Conservation (phyloP, 805 yeast species). For the Saturnispora mendoncae region DNA sequence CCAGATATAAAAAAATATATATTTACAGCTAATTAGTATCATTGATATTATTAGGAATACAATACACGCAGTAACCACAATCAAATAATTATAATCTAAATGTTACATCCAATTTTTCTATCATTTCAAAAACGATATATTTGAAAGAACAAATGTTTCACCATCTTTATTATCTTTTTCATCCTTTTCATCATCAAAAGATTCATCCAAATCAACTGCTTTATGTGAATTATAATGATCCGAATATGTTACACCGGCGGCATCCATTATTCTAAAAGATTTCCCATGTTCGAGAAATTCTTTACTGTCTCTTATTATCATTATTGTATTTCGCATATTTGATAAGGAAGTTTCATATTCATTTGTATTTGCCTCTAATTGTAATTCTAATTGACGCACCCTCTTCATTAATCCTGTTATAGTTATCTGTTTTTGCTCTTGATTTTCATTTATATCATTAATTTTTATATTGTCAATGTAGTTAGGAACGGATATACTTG, state of each 20-base stretch:
- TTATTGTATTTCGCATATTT: conserved; percentile 17
- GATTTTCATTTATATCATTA: conserved; percentile 1
- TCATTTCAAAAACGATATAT: conserved; percentile 11
- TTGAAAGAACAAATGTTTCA: conserved; percentile 12
- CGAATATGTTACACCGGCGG: conserved; percentile 4
- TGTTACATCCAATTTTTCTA: not conserved
- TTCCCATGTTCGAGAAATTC: conserved; percentile 12
- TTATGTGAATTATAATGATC: too few species aligned
- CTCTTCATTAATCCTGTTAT: conserved; percentile 6
- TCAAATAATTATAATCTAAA: too few species aligned
- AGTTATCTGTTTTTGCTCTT: conserved; percentile 7
- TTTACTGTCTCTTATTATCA: conserved; percentile 17
- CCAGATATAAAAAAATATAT: too few species aligned
- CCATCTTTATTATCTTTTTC: conserved; percentile 8
- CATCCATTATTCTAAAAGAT: conserved; percentile 2
- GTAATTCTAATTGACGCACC: conserved; percentile 15
- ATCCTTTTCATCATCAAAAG: not conserved
- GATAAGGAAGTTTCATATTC: conserved; percentile 16
- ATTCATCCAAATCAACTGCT: not conserved
- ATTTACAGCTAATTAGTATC: too few species aligned
- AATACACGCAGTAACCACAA: too few species aligned
- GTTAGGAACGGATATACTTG: not conserved
- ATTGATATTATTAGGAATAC: too few species aligned
- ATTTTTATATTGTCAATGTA: conserved; percentile 1
- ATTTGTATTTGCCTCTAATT: conserved; percentile 12